Percentiles rank a stretch among this genome's conserved stretches.
Conservation (phyloP, 345 rosid genomes). For the Moricandia moricandioides region DNA sequence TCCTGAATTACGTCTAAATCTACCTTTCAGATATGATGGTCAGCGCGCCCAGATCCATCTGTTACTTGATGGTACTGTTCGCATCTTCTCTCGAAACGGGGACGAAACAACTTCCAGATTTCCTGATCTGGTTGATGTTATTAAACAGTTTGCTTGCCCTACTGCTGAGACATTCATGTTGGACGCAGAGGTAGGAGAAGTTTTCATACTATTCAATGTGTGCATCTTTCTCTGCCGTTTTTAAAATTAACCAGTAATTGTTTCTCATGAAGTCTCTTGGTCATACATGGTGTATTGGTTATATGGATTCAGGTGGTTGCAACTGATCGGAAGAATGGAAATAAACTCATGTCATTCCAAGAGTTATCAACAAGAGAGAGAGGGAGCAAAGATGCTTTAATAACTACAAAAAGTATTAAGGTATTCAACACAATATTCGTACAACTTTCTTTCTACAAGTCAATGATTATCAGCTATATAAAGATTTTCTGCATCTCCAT, state of each 20-base stretch:
- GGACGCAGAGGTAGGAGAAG: constrained; percentile 73
- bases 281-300: not conserved
- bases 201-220: not conserved
- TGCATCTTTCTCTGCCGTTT: too few species aligned
- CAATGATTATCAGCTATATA: not conserved
- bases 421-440: constrained; percentile 35
- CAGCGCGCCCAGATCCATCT: constrained; percentile 91
- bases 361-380: constrained; percentile 85
- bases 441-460: not conserved
- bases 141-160: constrained; percentile 56
- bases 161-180: constrained; percentile 61
- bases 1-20: constrained; percentile 1
- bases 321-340: constrained; percentile 66
- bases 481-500: not conserved
- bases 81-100: constrained; percentile 81
- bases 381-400: constrained; percentile 65
- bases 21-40: constrained; percentile 73
- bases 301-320: constrained; percentile 70
- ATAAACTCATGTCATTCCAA: constrained; percentile 88
- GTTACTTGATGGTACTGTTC: constrained; percentile 57
- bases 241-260: not conserved
- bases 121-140: constrained; percentile 67
- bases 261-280: not conserved
- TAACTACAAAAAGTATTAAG: constrained; percentile 62
- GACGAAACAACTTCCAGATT: constrained; percentile 78